Base-by-base conservation (phyloP, 352 stramenopile genomes). In the Globisporangium spinosum region DNA sequence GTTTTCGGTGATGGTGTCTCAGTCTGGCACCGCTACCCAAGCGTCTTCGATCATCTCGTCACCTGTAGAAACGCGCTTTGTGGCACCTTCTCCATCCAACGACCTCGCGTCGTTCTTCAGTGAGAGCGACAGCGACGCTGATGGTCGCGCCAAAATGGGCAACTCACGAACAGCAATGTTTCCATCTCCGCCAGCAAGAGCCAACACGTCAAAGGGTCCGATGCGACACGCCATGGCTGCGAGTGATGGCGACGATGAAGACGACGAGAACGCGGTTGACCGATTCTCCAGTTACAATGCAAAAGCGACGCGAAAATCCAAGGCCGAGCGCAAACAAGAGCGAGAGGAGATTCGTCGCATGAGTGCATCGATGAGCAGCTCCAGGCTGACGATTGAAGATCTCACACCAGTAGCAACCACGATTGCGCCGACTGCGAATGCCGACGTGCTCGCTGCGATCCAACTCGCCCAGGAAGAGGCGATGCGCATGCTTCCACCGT, bases 391-490 rank as follows among this genome's bases (percentile, higher is more conserved):
- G 27, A 58, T 47, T 23, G 43, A 67, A 53, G 40, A 62, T 12
- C 0, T 29, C 53, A 57, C 32, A 3, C 27, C 58, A 47, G 15
- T 35, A 0, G 20, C 55, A 9, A 68, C 51, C 3, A 66, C 35
- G 35, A 17, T 66, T 13, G 53, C 27, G 1, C n/a, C 45, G 45
- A 23, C 60, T 17, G 59, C 61, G 12, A 87, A 69, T 47, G 70
- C 70, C 8, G 77, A 89, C 38, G 80, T 94, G 54, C 67, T 93
- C 51, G 86, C 86, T 20, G 83, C 86, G 15, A 92, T 94, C 59
- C 79, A 77, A 20, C 73, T 83, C 54, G 86, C 86, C 0, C 74
- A 93, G 55, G 75, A 90, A 65, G 84, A 90, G 13, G 84, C 84
- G 0, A 54, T 89, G 67, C 77, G 73, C 9, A 91, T 94, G 85